Evolutionary conservation across 805 yeast genomes (phyloP), one percentile per base, ranked within the genome.

Genomic region (Wickerhamiella spandovensis): DNA sequence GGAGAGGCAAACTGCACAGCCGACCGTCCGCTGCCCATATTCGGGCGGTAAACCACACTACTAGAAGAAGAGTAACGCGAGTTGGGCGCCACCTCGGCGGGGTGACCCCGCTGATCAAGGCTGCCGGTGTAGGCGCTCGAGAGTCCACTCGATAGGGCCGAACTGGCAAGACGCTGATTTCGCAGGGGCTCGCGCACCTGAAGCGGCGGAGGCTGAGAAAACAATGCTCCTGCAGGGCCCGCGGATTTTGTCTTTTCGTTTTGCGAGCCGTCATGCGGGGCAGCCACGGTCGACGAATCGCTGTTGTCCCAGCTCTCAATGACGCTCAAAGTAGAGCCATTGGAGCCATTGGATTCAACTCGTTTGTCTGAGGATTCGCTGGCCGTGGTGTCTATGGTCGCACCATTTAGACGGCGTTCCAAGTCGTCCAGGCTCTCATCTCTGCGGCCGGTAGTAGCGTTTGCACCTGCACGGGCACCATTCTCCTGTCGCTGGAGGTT

Each of bases 251-350:
- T 28, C 18, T 17, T 15, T 9, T 15, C 20, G 13, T 15, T 15
- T 35, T 35, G 39, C 5, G 20, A n/a, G 18, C 17, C 23, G 18
- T 7, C 41, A 38, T 3, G 39, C 32, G 39, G 20, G 5, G 13
- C 20, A n/a, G 20, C 39, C 10, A 35, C 39, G 2, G 39, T 35
- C 7, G 24, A 39, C 22, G 24, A 12, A 15, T 39, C 43, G 6
- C 12, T 5, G 15, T 17, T 20, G 12, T 39, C 18, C 23, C 38
- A 23, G 46, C 46, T 44, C 17, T 18, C 30, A 25, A 52, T 22
- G 1, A 50, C 25, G 30, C 52, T 52, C 38, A 52, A 25, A 9
- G 54, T 52, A 3, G 52, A 49, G n/a, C 54, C 54, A 22, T 52
- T 52, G 15, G 20, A 4, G 39, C 39, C 39, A 9, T 35, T 35